Percentiles rank a stretch among this genome's conserved stretches.
These are phyloP conservation scores for Gyrodon lividus DNA, from an alignment of 768 basidiomycete genomes.

Conservation along the genomic window DNA sequence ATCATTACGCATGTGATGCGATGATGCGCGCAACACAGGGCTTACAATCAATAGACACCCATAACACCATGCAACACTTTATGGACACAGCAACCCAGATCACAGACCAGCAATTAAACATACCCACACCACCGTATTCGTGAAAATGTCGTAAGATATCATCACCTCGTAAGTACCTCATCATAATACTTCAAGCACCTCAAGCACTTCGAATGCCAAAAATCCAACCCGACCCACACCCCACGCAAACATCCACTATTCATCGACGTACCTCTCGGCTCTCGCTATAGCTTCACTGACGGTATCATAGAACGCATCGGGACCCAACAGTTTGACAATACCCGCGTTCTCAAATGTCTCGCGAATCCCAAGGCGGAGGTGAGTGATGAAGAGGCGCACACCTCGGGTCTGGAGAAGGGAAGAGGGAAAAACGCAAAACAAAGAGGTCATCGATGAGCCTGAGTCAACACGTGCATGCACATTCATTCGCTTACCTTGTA, in stretches of 20 bases:
- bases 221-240: background rate
- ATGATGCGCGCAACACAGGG: too few relatives aligned
- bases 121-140: background rate
- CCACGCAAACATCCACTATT: background rate
- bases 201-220: background rate
- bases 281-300: slow-evolving; percentile 42
- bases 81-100: too few relatives aligned
- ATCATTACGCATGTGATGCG: too few relatives aligned
- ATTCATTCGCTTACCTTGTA: slow-evolving; percentile 54
- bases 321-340: slow-evolving; percentile 41
- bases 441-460: background rate
- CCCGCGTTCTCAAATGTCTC: slow-evolving; percentile 44
- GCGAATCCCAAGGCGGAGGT: slow-evolving; percentile 38
- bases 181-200: background rate
- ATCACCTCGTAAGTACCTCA: background rate
- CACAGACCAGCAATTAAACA: too few relatives aligned
- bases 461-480: background rate
- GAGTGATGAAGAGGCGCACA: slow-evolving; percentile 46
- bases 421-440: background rate
- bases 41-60: too few relatives aligned
- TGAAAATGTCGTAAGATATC: slow-evolving; percentile 1
- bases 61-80: too few relatives aligned
- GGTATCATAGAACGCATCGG: slow-evolving; percentile 44
- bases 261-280: slow-evolving; percentile 27
- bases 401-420: slow-evolving; percentile 37